Conservation (phyloP, 768 basidiomycete species). For the Tephrocybe rancida region DNA sequence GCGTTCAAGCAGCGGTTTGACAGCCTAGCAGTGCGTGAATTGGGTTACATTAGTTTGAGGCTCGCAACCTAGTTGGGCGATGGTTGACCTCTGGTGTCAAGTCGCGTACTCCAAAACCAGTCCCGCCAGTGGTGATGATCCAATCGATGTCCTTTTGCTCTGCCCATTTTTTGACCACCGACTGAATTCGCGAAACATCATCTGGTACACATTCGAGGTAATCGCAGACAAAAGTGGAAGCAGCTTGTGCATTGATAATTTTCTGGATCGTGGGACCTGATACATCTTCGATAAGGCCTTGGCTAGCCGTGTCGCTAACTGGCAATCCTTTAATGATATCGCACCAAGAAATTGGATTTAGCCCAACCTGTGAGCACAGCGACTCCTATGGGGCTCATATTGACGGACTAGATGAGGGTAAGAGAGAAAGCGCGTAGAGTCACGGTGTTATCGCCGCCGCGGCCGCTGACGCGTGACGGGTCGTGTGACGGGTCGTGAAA, state of each 20-base stretch:
- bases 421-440: neutral
- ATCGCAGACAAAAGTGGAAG: constrained; percentile 35
- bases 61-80: neutral
- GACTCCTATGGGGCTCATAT: constrained; percentile 26
- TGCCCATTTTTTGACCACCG: constrained; percentile 48
- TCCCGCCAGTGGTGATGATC: constrained; percentile 86
- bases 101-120: constrained; percentile 83
- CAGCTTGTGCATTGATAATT: constrained; percentile 37
- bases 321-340: constrained; percentile 6
- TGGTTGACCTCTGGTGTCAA: constrained; percentile 75
- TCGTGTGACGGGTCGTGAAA: constrained; percentile 13
- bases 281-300: constrained; percentile 50
- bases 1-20: constrained; percentile 65
- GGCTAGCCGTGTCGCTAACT: constrained; percentile 77
- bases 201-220: constrained; percentile 63
- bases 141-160: constrained; percentile 56
- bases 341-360: neutral
- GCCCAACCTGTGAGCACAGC: constrained; percentile 33
- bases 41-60: neutral
- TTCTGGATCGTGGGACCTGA: constrained; percentile 67
- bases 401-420: neutral
- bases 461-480: constrained; percentile 5
- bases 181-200: constrained; percentile 53
- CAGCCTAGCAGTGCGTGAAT: constrained; percentile 44
- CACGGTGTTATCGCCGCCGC: no score